Evolutionary conservation across 2,329 filamentous ascomycete genomes (phyloP), one percentile per base, ranked within the genome.

Genomic region (Phyllosticta capitalensis): DNA sequence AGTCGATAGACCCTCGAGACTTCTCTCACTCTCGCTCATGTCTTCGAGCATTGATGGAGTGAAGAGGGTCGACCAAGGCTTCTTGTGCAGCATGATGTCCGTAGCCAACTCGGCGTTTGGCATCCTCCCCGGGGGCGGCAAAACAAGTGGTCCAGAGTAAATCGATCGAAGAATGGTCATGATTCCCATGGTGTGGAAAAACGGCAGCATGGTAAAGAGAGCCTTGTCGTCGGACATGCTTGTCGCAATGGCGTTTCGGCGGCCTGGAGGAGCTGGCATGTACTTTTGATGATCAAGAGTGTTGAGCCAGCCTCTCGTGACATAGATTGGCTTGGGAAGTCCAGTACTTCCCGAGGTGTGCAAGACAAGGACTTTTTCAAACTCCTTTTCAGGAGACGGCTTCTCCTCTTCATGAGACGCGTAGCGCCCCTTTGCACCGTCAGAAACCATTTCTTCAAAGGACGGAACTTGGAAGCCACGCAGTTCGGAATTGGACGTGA

Each of bases 291-390:
- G 63, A 52, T 63, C 63, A 3, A 59, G 52, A 6, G 61, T 54
- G 3, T 60, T 54, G 12, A 63, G 61, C 64, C 64, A 62, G 28
- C 14, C 38, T 26, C 64, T 60, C 30, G 59, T 64, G 54, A 63
- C 56, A 10, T 50, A 30, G 22, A 73, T 66, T 0, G 71, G 67
- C 54, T 72, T 72, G 0, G 72, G 72, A 5, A 67, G 58, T 2
- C 72, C 71, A 1, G 71, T 74, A 1, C 69, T 68, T 2, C 72
- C 72, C 17, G 68, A 71, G 2, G 72, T 70, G 59, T 73, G 71
- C 49, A 73, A 22, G 3, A 71, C 64, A 1, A 67, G 55, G 22
- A 69, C 53, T 1, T 62, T 64, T 52, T 73, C 69, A 19, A 22
- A 52, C 19, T 54, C 52, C 50, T 52, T 52, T 52, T 22, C 50